Conservation (phyloP, 2,329 filamentous ascomycete species). For the Nemania diffusa region DNA sequence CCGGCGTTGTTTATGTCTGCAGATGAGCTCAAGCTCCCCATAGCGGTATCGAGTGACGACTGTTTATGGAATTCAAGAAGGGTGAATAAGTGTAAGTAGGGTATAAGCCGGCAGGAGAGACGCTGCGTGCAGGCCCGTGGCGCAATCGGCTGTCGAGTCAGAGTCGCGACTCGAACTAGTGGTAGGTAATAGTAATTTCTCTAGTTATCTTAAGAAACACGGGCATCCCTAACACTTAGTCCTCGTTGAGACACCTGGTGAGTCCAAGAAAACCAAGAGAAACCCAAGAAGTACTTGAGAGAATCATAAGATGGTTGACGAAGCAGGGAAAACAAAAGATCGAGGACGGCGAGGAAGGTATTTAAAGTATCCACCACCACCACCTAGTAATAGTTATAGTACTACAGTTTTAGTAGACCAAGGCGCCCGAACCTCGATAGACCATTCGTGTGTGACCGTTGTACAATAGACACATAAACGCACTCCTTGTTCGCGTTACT, state of each 20-base stretch:
- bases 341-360: constrained; percentile 1
- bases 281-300: neutral
- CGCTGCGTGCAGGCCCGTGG: constrained; percentile 22
- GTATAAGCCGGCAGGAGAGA: neutral
- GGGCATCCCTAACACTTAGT: neutral
- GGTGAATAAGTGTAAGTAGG: neutral
- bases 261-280: neutral
- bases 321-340: neutral
- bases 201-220: neutral
- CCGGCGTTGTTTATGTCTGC: constrained; percentile 26
- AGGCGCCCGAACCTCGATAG: neutral
- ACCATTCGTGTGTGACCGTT: neutral
- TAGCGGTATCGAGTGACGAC: neutral
- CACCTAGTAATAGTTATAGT: neutral
- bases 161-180: constrained; percentile 5
- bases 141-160: neutral
- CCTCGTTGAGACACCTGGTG: neutral
- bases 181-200: neutral
- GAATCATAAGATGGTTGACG: neutral
- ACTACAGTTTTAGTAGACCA: neutral
- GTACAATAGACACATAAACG: constrained; percentile 4
- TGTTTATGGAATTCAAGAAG: neutral
- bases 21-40: constrained; percentile 25
- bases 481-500: neutral
- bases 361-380: constrained; percentile 8